Evolutionary conservation across 495 filamentous ascomycete species (phyloP).

Genomic region (Tuber calosporum): DNA sequence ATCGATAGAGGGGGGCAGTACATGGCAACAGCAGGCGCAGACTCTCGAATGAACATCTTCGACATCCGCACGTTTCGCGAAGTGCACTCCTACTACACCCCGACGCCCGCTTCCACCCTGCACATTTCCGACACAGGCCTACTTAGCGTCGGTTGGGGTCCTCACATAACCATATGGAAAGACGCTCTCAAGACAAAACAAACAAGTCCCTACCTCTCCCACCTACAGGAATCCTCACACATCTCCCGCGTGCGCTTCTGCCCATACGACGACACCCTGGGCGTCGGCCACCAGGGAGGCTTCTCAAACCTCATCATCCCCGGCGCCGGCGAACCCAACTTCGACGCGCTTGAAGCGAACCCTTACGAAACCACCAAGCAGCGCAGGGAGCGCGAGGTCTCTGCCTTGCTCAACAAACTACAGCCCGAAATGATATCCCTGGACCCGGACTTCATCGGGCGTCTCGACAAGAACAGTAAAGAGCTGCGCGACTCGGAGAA

Average conservation of each 20-base stretch:
- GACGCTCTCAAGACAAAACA: constrained; percentile 80
- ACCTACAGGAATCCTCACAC: constrained; percentile 76
- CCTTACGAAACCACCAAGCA: constrained; percentile 95
- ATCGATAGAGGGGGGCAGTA: constrained; percentile 86
- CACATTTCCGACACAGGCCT: constrained; percentile 81
- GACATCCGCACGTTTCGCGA: constrained; percentile 91
- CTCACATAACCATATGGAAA: constrained; percentile 79
- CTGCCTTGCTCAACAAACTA: constrained; percentile 79
- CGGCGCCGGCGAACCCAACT: constrained; percentile 93
- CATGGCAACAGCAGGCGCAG: constrained; percentile 90
- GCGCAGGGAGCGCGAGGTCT: constrained; percentile 87
- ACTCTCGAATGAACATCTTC: constrained; percentile 89
- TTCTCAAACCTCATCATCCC: constrained; percentile 86
- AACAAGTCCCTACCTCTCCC: constrained; percentile 79
- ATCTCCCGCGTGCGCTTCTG: constrained; percentile 84
- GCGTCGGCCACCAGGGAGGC: constrained; percentile 72
- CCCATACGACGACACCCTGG: constrained; percentile 87
- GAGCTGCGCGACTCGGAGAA: constrained; percentile 69
- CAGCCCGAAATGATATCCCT: constrained; percentile 95
- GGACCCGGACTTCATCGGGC: constrained; percentile 82
- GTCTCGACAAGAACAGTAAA: constrained; percentile 65
- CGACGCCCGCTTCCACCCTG: constrained; percentile 73
- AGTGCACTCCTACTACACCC: constrained; percentile 82
- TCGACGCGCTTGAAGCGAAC: constrained; percentile 85
- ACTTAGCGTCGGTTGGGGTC: constrained; percentile 87